These are phyloP conservation scores for Fusarium proliferatum DNA, from an alignment of 2,329 filamentous ascomycete species.

Conservation along the genomic window DNA sequence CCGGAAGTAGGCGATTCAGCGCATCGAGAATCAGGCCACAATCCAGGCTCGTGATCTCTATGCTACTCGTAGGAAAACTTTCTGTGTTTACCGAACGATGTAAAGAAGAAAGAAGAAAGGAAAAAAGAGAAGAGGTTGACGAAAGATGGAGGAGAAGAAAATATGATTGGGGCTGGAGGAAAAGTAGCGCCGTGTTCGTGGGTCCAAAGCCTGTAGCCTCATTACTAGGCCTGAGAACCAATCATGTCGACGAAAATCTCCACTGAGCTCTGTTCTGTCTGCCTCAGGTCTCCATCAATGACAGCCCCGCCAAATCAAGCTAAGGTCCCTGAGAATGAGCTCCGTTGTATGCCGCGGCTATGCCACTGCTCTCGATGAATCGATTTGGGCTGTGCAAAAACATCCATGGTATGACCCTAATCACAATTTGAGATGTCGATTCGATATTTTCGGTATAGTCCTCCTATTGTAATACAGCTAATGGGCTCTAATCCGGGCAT, in stretches of 20 bases:
- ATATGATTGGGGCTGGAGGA: conserved; percentile 44
- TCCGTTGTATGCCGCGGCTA: conserved; percentile 7
- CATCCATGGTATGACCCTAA: background rate
- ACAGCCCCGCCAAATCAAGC: background rate
- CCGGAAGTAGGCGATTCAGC: conserved; percentile 40
- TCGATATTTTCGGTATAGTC: background rate
- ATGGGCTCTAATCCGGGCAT: background rate
- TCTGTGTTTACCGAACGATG: conserved; percentile 19
- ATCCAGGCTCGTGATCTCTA: conserved; percentile 40
- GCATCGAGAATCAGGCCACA: conserved; percentile 37
- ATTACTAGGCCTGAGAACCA: conserved; percentile 28
- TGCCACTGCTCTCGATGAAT: conserved; percentile 7
- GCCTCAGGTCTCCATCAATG: conserved; percentile 33
- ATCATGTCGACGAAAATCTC: conserved; percentile 26
- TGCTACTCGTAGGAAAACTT: conserved; percentile 12
- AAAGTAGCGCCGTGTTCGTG: conserved; percentile 41
- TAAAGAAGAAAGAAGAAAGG: conserved; percentile 20
- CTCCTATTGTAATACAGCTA: background rate
- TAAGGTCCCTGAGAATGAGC: conserved; percentile 10
- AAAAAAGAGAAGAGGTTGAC: conserved; percentile 32
- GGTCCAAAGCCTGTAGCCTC: conserved; percentile 28
- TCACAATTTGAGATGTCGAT: background rate
- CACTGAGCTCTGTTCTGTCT: conserved; percentile 29
- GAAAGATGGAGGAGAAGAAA: conserved; percentile 40
- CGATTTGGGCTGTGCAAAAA: conserved; percentile 5